Evolutionary conservation across 257 asterid genomes (phyloP), one percentile per base, ranked within the genome.

Genomic region (Eucommia ulmoides): DNA sequence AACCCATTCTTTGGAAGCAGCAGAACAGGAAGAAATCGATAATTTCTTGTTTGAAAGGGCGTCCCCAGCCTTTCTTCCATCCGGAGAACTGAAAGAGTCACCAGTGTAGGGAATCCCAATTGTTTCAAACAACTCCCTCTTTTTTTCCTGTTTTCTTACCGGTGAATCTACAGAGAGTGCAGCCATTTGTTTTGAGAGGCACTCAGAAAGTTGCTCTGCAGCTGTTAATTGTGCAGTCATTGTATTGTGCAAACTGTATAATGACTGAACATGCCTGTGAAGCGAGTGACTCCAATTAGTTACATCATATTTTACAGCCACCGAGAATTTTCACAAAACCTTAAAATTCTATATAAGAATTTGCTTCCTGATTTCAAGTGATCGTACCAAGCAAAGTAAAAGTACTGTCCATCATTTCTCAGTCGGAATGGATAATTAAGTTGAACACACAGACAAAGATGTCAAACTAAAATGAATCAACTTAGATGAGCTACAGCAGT

Each of bases 141-240:
- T 91, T 51, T 74, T 83, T 48, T 70, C 76, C 22, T 58, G 53
- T 64, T 68, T 70, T 6, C n/a, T 15, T 59, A 64, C 82, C 59
- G 75, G 69, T 55, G 79, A 64, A 22, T 79, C 80, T 24, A 89
- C 65, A 58, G 76, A 73, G 69, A 91, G 71, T 59, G 72, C 72
- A 55, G 83, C 70, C 95, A 91, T 91, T 70, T 85, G 98, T 59
- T 79, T 74, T 8, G 82, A 64, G 56, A 91, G 93, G 50, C 81
- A 76, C 59, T 75, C 87, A 33, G 96, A 80, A 53, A 80, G 93
- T 52, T 86, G 86, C 71, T 86, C 93, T 61, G 95, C 98, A 55
- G 83, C 93, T 52, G 72, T 69, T 66, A 86, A 62, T 65, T 91
- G 98, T 15, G 98, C 83, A 51, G 59, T 70, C 66, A 65, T 64